Evolutionary conservation across 2,329 filamentous ascomycete species (phyloP).

Genomic region (Claviceps sp.): DNA sequence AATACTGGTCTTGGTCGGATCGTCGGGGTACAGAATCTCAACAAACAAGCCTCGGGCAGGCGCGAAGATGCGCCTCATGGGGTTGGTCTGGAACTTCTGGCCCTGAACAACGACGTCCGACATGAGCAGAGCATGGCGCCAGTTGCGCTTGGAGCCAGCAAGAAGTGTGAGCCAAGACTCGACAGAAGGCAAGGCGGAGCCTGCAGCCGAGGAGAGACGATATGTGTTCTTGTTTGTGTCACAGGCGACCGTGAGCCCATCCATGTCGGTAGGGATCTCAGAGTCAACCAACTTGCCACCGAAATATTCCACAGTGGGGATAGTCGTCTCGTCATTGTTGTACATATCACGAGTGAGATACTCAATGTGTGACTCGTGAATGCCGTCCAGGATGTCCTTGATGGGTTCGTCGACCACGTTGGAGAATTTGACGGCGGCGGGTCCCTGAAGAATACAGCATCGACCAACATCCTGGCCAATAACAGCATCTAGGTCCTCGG

Average conservation of each 20-base stretch:
- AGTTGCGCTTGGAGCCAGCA: conserved; percentile 74
- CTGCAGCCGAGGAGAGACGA: conserved; percentile 63
- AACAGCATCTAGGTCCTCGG: conserved; percentile 90
- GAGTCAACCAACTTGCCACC: conserved; percentile 71
- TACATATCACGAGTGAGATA: conserved; percentile 72
- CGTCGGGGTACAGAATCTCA: conserved; percentile 71
- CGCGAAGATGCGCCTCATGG: conserved; percentile 80
- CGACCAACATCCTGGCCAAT: conserved; percentile 91
- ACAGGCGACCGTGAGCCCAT: conserved; percentile 73
- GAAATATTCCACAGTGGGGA: conserved; percentile 89
- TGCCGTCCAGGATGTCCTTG: conserved; percentile 82
- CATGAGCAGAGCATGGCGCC: conserved; percentile 89
- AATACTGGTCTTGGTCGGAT: conserved; percentile 73
- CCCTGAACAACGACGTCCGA: conserved; percentile 91
- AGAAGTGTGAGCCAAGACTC: conserved; percentile 82
- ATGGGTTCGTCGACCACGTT: conserved; percentile 85
- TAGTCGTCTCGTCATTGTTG: conserved; percentile 52
- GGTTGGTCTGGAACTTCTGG: conserved; percentile 94
- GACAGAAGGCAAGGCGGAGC: conserved; percentile 59
- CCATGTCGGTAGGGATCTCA: conserved; percentile 62
- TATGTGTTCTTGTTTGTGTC: conserved; percentile 70
- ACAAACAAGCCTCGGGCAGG: conserved; percentile 78
- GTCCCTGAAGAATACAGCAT: conserved; percentile 92
- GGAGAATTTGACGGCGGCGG: conserved; percentile 82
- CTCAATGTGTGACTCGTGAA: conserved; percentile 80